A percentile compares a stretch with the other conserved stretches of the same genome.
Conservation (phyloP, 2,329 filamentous ascomycete genomes). For the Arthrobotrys sphaeroides region DNA sequence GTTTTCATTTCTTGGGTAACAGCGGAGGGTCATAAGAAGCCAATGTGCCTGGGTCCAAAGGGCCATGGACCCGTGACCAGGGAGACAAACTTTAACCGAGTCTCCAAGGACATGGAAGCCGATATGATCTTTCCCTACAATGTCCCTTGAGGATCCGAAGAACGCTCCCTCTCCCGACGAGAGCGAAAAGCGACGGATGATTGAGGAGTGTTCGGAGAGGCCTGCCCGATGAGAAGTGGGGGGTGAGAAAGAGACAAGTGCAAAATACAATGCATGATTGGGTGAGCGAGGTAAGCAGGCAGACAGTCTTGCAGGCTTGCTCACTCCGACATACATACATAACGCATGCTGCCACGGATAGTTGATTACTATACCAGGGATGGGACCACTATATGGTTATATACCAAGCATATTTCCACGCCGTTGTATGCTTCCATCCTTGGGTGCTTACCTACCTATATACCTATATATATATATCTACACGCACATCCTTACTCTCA, state of each 20-base stretch:
- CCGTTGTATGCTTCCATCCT: no score
- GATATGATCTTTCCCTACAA: neutral
- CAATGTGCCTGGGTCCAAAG: neutral
- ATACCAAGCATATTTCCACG: no score
- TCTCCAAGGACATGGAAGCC: slow-evolving; percentile 4
- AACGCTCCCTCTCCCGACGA: neutral
- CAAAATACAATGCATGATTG: neutral
- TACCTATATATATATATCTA: neutral
- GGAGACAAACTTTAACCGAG: slow-evolving; percentile 21
- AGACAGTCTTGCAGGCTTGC: slow-evolving; percentile 3
- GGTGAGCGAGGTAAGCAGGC: slow-evolving; percentile 8
- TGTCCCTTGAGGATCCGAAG: neutral
- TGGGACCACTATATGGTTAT: neutral
- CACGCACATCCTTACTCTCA: neutral
- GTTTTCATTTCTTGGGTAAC: neutral
- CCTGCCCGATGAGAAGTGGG: neutral
- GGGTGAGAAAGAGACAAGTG: neutral
- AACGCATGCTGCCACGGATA: neutral
- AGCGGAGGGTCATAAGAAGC: neutral
- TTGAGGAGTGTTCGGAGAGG: neutral
- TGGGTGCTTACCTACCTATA: neutral
- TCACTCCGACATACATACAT: slow-evolving; percentile 3
- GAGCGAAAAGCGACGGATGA: no score
- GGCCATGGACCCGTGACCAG: slow-evolving; percentile 12
- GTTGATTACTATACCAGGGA: slow-evolving; percentile 16